Conservation (phyloP, 2,329 filamentous ascomycete genomes). For the Aspergillus sp. region DNA sequence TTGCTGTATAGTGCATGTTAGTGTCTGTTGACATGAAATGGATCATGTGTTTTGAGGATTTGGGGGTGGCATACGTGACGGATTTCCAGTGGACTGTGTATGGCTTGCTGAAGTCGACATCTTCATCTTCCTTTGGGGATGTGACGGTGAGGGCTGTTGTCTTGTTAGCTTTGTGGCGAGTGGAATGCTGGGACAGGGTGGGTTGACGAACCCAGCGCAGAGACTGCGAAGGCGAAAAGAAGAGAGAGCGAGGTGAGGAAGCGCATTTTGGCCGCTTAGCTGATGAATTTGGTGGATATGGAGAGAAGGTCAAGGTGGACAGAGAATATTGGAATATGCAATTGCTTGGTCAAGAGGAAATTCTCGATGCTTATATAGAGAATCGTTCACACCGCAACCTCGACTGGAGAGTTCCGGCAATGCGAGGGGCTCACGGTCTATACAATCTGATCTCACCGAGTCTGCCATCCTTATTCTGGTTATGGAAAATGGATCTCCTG, state of each 20-base stretch:
- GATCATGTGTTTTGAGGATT: background rate
- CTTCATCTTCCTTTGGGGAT: slow-evolving; percentile 27
- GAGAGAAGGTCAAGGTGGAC: background rate
- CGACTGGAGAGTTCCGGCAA: background rate
- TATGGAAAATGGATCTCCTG: background rate
- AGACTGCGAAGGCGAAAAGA: slow-evolving; percentile 28
- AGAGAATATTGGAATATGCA: background rate
- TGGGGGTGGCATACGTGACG: slow-evolving; percentile 29
- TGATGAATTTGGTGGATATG: slow-evolving; percentile 1
- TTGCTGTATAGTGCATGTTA: slow-evolving; percentile 25
- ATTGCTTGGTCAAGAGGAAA: background rate
- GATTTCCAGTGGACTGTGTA: slow-evolving; percentile 41
- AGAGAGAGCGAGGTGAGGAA: slow-evolving; percentile 21
- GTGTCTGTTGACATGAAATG: background rate
- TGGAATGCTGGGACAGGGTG: background rate
- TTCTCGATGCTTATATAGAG: slow-evolving; percentile 5
- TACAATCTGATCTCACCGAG: background rate
- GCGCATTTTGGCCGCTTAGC: slow-evolving; percentile 27
- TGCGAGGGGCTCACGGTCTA: slow-evolving; percentile 7
- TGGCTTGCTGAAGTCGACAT: slow-evolving; percentile 37
- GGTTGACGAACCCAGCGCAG: slow-evolving; percentile 27
- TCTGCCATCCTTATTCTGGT: background rate
- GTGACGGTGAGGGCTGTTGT: slow-evolving; percentile 33
- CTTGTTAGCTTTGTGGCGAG: background rate
- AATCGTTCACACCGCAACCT: slow-evolving; percentile 4